Percentiles rank a stretch among this genome's conserved stretches.
phyloP scores from a whole-genome alignment of 495 filamentous ascomycete species.

The Aspergillus cavernicola region DNA sequence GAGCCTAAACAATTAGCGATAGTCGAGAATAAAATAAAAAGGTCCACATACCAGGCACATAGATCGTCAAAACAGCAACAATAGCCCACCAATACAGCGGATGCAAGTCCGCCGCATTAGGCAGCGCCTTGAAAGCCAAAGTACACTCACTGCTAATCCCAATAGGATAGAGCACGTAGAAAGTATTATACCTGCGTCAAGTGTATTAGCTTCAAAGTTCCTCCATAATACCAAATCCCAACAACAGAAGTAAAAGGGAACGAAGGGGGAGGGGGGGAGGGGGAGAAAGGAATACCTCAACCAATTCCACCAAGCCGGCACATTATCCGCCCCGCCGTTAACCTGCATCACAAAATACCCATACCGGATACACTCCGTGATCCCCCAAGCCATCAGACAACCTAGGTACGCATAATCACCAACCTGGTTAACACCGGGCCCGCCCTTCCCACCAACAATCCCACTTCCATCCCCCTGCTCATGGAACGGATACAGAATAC shows the following conservation, averaged over 20 bases:
- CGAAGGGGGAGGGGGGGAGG: too few relatives aligned
- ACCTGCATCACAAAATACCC: conserved; percentile 78
- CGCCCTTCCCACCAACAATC: conserved; percentile 26
- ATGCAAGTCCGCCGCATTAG: conserved; percentile 50
- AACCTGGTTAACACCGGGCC: conserved; percentile 10
- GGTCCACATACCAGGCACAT: conserved; percentile 72
- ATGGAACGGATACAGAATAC: conserved; percentile 66
- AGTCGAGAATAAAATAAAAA: too few relatives aligned
- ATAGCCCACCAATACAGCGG: conserved; percentile 55
- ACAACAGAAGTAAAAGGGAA: too few relatives aligned
- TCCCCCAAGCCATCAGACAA: conserved; percentile 68
- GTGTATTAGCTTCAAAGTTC: not conserved
- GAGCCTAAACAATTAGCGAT: conserved; percentile 51
- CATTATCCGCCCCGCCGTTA: conserved; percentile 38
- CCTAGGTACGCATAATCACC: conserved; percentile 44
- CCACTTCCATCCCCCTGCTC: conserved; percentile 23
- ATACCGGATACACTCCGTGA: conserved; percentile 88
- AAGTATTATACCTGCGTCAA: conserved; percentile 70
- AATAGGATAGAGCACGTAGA: conserved; percentile 87
- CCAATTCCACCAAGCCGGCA: conserved; percentile 70
- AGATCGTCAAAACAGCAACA: conserved; percentile 61
- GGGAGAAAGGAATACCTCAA: conserved; percentile 60
- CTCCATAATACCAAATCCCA: too few relatives aligned
- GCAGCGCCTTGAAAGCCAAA: conserved; percentile 64
- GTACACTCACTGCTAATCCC: conserved; percentile 83